Base-by-base conservation (phyloP, 495 filamentous ascomycete genomes). In the Neurospora sp. region DNA sequence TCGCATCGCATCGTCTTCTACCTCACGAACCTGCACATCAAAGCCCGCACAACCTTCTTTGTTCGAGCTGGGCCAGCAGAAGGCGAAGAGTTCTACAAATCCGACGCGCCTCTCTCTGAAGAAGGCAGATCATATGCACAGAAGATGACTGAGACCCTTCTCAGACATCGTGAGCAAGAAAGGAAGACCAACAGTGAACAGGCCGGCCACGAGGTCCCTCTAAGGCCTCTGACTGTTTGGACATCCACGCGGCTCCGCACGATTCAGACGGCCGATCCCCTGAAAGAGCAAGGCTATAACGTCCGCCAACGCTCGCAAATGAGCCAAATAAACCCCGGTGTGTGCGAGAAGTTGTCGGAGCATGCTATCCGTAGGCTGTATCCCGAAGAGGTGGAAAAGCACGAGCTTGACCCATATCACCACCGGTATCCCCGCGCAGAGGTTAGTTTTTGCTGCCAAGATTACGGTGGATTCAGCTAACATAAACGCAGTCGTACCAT, bases 1-100 rank as follows among this genome's bases (percentile, higher is more conserved):
- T 95, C 93, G 20, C 92, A 98, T 79, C 88, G 96, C 54, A 98
- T 99, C 72, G 94, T 99, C 48, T 98, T 98, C 82, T 99, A 98
- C 80, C 87, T 99, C 46, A 91, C 97, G 74, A 99, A 99, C 79
- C 88, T 98, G 23, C 96, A 98, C 81, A 97, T 97, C 82, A 98
- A 98, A 79, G 91, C 91, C 31, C 88, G 95, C 70, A 91, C 92
- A 72, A 98, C 94, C 16, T 99, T 97, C 82, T 99, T 99, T 82
- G 96, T 91, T 44, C 88, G 96, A 62, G 90, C 91, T 42, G 88
- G 93, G 81, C 85, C 84, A 76, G 87, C 86, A 5, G 85, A 87
- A 5, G 92, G 93, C 70, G 91, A 94, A 75, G 92, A 94, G 75
- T 94, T 92, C 14, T 98, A 94, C 85, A 97, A 96, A 81, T 87